These are phyloP conservation scores for Yarrowia sp. DNA, from an alignment of 805 yeast species.

Conservation along the genomic window DNA sequence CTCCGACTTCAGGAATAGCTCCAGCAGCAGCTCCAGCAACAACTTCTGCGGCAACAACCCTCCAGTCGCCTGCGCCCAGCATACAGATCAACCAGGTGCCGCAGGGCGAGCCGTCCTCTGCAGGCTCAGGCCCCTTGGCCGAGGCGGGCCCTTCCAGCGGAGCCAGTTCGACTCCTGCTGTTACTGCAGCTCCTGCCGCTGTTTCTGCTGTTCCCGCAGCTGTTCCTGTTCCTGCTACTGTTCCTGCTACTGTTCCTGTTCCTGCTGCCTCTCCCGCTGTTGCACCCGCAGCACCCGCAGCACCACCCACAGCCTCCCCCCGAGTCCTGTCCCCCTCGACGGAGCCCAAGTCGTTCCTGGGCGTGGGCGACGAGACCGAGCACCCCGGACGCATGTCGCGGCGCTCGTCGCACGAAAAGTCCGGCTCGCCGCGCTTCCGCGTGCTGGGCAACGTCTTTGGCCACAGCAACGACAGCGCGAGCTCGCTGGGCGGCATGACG, in stretches of 20 bases:
- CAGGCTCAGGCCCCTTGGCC: not conserved
- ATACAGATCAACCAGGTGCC: not conserved
- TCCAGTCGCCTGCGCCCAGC: conserved; percentile 14
- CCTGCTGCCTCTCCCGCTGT: not conserved
- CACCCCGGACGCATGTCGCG: not conserved
- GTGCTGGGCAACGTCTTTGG: conserved; percentile 26
- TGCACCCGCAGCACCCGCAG: not conserved
- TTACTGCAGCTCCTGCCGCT: too few species aligned
- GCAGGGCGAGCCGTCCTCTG: too few species aligned
- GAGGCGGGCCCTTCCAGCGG: not conserved
- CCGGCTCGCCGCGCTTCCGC: conserved; percentile 24
- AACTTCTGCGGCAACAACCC: not conserved
- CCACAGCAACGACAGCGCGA: conserved; percentile 22
- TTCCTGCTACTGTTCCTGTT: not conserved
- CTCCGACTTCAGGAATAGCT: not conserved
- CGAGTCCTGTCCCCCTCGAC: conserved; percentile 1
- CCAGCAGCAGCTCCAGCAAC: not conserved
- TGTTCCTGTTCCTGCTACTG: too few species aligned
- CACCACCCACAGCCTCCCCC: not conserved
- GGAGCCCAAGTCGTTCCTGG: conserved; percentile 16
- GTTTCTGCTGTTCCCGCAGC: too few species aligned
- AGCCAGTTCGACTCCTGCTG: too few species aligned
- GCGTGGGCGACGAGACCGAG: conserved; percentile 3
- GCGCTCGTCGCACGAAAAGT: conserved; percentile 21
- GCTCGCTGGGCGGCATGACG: conserved; percentile 20